A percentile compares a stretch with the other conserved stretches of the same genome.
These are phyloP conservation scores for Ottelia alismoides DNA, from an alignment of 106 monocot species.

Conservation along the genomic window DNA sequence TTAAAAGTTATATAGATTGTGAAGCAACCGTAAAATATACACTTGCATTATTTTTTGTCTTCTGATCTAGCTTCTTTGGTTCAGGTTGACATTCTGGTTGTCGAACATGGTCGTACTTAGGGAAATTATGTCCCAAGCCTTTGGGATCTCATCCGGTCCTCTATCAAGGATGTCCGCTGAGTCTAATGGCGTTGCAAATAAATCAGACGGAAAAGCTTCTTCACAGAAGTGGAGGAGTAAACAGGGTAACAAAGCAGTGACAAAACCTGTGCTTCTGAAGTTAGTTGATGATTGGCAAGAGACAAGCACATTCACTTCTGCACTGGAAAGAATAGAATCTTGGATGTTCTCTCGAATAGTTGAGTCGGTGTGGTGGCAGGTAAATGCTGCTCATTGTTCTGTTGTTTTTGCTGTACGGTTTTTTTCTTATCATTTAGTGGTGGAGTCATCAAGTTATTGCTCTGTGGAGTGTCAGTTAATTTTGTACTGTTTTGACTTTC, in stretches of 20 bases:
- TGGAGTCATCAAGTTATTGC: no score
- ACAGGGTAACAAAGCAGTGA: constrained; percentile 43
- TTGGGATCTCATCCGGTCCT: constrained; percentile 22
- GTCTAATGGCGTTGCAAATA: constrained; percentile 7
- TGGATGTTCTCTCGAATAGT: constrained; percentile 88
- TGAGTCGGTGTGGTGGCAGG: constrained; percentile 98
- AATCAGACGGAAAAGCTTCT: constrained; percentile 2
- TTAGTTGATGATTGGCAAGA: constrained; percentile 67
- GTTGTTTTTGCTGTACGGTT: no score
- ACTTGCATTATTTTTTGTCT: no score
- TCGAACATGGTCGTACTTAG: constrained; percentile 73
- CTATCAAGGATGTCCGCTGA: no score
- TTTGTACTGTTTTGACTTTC: no score
- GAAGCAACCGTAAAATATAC: not conserved
- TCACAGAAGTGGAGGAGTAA: constrained; percentile 59
- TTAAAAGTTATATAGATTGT: no score
- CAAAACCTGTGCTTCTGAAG: constrained; percentile 22
- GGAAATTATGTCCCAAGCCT: constrained; percentile 31
- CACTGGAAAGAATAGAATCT: constrained; percentile 62
- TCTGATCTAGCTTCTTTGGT: no score
- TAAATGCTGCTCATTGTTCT: constrained; percentile 9
- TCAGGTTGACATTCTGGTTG: constrained; percentile 88
- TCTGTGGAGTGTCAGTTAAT: no score
- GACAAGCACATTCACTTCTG: constrained; percentile 31
- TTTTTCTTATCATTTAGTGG: no score